Evolutionary conservation across 2,329 filamentous ascomycete genomes (phyloP).

Genomic region (Aureobasidium leucospermi): DNA sequence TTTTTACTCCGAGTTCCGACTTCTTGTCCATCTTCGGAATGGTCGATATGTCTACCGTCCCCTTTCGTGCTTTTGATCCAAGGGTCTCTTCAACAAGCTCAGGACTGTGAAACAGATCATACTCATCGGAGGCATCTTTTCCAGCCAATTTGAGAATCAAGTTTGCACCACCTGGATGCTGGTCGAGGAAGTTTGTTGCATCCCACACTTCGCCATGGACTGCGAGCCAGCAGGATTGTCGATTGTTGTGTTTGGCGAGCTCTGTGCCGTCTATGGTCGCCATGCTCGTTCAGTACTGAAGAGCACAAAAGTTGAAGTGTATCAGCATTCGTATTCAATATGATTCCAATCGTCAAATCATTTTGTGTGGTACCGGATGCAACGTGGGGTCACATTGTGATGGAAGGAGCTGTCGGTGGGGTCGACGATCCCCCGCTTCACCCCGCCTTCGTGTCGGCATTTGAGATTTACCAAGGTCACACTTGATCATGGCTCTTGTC

Average conservation of each 20-base stretch:
- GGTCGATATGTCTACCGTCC: slow-evolving; percentile 20
- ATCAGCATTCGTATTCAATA: no score
- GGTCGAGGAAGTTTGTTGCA: slow-evolving; percentile 74
- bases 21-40: slow-evolving; percentile 16
- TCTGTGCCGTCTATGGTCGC: slow-evolving; percentile 25
- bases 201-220: slow-evolving; percentile 86
- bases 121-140: slow-evolving; percentile 46
- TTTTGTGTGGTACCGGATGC: neutral
- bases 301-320: neutral
- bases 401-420: neutral
- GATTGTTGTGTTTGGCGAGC: slow-evolving; percentile 71
- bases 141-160: slow-evolving; percentile 44
- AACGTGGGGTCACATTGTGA: neutral
- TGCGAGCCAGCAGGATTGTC: slow-evolving; percentile 82
- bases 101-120: slow-evolving; percentile 43
- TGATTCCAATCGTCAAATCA: no score
- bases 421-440: neutral
- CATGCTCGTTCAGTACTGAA: neutral
- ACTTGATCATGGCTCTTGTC: neutral
- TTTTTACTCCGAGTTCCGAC: slow-evolving; percentile 18
- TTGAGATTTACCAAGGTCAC: neutral
- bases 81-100: slow-evolving; percentile 35
- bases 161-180: slow-evolving; percentile 67
- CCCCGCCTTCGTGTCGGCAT: neutral
- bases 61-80: slow-evolving; percentile 31